These are phyloP conservation scores for Phlebopus sp. DNA, from an alignment of 1,284 basidiomycete species.

Conservation along the genomic window DNA sequence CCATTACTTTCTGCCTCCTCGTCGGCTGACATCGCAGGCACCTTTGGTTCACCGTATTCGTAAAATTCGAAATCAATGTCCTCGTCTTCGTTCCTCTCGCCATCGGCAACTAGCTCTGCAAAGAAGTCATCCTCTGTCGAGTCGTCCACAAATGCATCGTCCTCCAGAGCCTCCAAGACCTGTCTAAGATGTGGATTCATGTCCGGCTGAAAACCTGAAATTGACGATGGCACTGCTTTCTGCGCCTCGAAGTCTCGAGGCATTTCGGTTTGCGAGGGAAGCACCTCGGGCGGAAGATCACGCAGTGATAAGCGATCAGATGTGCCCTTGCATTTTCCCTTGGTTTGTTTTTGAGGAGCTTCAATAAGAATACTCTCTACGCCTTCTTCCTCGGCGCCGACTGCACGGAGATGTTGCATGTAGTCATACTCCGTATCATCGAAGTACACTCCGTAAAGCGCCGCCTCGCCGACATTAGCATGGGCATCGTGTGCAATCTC, in stretches of 20 bases:
- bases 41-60: constrained; percentile 52
- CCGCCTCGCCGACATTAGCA: constrained; percentile 79
- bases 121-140: constrained; percentile 74
- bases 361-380: constrained; percentile 77
- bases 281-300: constrained; percentile 66
- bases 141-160: constrained; percentile 90
- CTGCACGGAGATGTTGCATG: constrained; percentile 90
- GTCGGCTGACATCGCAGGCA: constrained; percentile 23
- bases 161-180: constrained; percentile 91
- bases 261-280: constrained; percentile 74
- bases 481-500: constrained; percentile 52
- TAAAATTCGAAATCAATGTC: constrained; percentile 65
- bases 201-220: constrained; percentile 90
- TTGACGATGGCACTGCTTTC: constrained; percentile 75
- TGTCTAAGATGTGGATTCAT: constrained; percentile 97
- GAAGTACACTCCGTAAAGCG: constrained; percentile 89
- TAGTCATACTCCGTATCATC: constrained; percentile 99
- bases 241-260: constrained; percentile 74
- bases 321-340: constrained; percentile 29
- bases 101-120: constrained; percentile 67
- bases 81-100: constrained; percentile 59
- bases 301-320: constrained; percentile 36
- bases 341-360: constrained; percentile 50
- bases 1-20: constrained; percentile 34
- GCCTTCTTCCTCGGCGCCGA: constrained; percentile 73